Percentiles rank a stretch among this genome's conserved stretches.
Evolutionary conservation across 1,284 basidiomycete genomes (phyloP).

Genomic region (Xerocomus amazonicus): DNA sequence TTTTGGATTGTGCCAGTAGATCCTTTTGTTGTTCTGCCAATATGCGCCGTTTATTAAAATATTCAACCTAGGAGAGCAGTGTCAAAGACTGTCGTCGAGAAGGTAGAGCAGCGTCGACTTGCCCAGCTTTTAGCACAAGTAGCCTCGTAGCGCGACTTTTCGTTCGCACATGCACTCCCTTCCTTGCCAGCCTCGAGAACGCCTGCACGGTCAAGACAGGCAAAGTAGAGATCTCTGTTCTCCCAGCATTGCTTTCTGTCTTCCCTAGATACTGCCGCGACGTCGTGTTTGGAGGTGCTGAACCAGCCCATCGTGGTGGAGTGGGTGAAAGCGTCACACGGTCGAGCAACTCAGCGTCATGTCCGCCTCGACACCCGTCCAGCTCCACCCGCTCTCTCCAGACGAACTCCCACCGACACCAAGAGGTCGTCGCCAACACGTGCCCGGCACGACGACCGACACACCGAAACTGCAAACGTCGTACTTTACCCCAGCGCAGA

Average conservation of each 20-base stretch:
- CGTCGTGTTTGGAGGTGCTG: constrained; percentile 33
- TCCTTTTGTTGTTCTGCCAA: constrained; percentile 71
- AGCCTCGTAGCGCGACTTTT: constrained; percentile 54
- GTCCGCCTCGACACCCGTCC: constrained; percentile 49
- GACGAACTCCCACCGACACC: constrained; percentile 46
- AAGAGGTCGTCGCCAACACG: constrained; percentile 40
- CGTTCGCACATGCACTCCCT: constrained; percentile 49
- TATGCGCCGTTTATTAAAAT: constrained; percentile 78
- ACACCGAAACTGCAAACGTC: constrained; percentile 35
- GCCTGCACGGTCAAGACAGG: constrained; percentile 62
- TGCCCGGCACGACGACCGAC: constrained; percentile 22
- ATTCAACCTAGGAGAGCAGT: constrained; percentile 57
- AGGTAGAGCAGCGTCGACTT: constrained; percentile 27
- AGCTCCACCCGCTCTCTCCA: constrained; percentile 61
- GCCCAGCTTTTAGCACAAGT: constrained; percentile 85
- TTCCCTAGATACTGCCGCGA: constrained; percentile 45
- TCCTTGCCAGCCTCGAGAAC: constrained; percentile 70
- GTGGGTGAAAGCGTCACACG: constrained; percentile 13
- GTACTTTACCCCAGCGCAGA: constrained; percentile 41
- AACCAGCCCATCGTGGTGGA: constrained; percentile 29
- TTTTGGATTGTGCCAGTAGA: constrained; percentile 53
- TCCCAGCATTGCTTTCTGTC: constrained; percentile 76
- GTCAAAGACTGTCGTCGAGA: not conserved
- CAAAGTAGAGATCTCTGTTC: constrained; percentile 69
- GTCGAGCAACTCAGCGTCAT: constrained; percentile 16